These are phyloP conservation scores for Calonectria honghensis DNA, from an alignment of 2,329 filamentous ascomycete species.

Conservation along the genomic window DNA sequence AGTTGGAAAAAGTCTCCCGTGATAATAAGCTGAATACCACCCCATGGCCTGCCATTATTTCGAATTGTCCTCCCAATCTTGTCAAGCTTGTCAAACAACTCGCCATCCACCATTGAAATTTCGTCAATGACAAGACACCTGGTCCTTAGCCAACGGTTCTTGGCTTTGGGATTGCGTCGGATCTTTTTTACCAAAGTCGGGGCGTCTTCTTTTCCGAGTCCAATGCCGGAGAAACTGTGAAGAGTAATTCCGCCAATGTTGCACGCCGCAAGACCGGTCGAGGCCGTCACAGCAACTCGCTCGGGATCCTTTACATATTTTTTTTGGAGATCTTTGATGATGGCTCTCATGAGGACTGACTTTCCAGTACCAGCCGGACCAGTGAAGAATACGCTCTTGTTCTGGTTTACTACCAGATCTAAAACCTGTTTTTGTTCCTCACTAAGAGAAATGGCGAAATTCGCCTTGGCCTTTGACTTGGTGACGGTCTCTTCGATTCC, in stretches of 20 bases:
- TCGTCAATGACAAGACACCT: slow-evolving; percentile 95
- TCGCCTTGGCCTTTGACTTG: slow-evolving; percentile 56
- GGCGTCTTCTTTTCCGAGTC: slow-evolving; percentile 91
- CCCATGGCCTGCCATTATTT: slow-evolving; percentile 94
- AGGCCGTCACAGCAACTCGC: slow-evolving; percentile 93
- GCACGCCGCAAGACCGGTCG: slow-evolving; percentile 95
- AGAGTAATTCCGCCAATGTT: slow-evolving; percentile 97
- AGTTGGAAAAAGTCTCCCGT: slow-evolving; percentile 99
- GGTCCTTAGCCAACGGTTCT: slow-evolving; percentile 90
- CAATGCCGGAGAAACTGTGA: slow-evolving; percentile 97
- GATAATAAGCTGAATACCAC: slow-evolving; percentile 95
- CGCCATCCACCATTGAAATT: slow-evolving; percentile 98
- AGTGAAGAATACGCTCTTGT: slow-evolving; percentile 97
- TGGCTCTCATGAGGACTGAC: slow-evolving; percentile 94
- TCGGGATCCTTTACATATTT: slow-evolving; percentile 88
- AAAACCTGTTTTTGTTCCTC: slow-evolving; percentile 90
- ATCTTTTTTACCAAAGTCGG: slow-evolving; percentile 92
- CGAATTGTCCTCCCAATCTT: slow-evolving; percentile 88
- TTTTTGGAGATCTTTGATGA: slow-evolving; percentile 86
- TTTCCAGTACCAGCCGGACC: slow-evolving; percentile 98
- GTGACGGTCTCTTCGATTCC: slow-evolving; percentile 62
- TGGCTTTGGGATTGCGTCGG: slow-evolving; percentile 89
- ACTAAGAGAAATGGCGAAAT: slow-evolving; percentile 81
- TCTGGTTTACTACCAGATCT: slow-evolving; percentile 85
- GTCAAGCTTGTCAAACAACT: slow-evolving; percentile 96